These are phyloP conservation scores for Fusarium musae DNA, from an alignment of 2,329 filamentous ascomycete species.

Conservation along the genomic window DNA sequence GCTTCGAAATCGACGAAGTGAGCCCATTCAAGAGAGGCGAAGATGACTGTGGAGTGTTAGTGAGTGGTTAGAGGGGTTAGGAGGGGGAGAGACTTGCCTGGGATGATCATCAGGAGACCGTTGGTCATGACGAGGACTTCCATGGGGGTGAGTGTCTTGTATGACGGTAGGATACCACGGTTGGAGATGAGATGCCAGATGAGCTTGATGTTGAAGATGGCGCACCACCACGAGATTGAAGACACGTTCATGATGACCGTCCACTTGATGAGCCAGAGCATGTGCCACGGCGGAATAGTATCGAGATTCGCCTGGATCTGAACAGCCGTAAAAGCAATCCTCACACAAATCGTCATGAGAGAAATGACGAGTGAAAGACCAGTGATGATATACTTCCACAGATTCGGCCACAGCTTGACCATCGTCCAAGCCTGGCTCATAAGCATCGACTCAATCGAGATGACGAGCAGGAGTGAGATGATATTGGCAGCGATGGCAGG, in stretches of 20 bases:
- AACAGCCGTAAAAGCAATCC: constrained; percentile 50
- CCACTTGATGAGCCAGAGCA: constrained; percentile 53
- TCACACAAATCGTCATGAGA: constrained; percentile 47
- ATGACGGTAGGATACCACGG: constrained; percentile 58
- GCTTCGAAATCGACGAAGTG: constrained; percentile 59
- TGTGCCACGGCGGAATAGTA: constrained; percentile 33
- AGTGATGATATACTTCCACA: constrained; percentile 48
- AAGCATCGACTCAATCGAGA: constrained; percentile 60
- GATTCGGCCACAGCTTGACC: constrained; percentile 58
- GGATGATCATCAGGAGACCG: constrained; percentile 65
- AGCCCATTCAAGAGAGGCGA: constrained; percentile 60
- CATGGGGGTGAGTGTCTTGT: constrained; percentile 59
- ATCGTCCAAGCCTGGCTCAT: constrained; percentile 65
- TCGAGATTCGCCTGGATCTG: constrained; percentile 50
- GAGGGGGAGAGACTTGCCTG: constrained; percentile 53
- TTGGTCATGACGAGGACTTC: constrained; percentile 67
- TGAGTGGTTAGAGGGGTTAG: not conserved
- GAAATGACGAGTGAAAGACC: constrained; percentile 51
- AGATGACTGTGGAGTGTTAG: constrained; percentile 55
- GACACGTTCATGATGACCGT: constrained; percentile 54
- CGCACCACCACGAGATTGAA: constrained; percentile 64
- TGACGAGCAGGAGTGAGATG: constrained; percentile 57
- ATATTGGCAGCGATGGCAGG: constrained; percentile 54
- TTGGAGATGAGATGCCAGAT: constrained; percentile 60
- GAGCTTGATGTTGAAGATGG: constrained; percentile 65